phyloP scores from a whole-genome alignment of 2,329 filamentous ascomycete genomes.

The Xylariaceae sp. region DNA sequence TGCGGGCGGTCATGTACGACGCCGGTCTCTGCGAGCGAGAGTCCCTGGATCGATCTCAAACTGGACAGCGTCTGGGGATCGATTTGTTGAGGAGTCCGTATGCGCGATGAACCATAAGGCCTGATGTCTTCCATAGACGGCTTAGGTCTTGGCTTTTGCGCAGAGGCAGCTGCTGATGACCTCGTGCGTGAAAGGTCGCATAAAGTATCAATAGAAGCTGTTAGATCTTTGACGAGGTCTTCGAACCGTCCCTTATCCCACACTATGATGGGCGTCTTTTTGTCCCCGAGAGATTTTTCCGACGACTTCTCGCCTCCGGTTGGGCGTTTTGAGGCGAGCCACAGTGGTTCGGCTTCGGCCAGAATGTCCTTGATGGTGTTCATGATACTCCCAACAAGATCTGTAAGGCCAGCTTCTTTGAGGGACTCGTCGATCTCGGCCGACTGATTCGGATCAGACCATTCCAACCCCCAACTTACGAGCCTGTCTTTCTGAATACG shows the following conservation, averaged over 20 bases:
- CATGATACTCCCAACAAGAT: slow-evolving; percentile 75
- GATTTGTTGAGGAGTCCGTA: slow-evolving; percentile 59
- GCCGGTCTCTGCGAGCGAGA: slow-evolving; percentile 33
- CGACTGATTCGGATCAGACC: slow-evolving; percentile 68
- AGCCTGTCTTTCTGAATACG: slow-evolving; percentile 77
- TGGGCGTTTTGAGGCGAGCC: slow-evolving; percentile 54
- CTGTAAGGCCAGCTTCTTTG: slow-evolving; percentile 70
- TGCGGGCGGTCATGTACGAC: slow-evolving; percentile 32
- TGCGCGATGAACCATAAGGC: slow-evolving; percentile 56
- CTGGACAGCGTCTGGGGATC: slow-evolving; percentile 51
- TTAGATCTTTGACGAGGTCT: slow-evolving; percentile 70
- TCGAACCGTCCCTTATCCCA: slow-evolving; percentile 73
- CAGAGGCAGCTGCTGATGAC: slow-evolving; percentile 39
- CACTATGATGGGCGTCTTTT: slow-evolving; percentile 53
- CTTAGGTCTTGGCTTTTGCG: slow-evolving; percentile 35
- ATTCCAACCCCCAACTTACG: slow-evolving; percentile 76
- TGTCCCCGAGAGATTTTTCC: slow-evolving; percentile 40
- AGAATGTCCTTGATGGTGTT: slow-evolving; percentile 76
- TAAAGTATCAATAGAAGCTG: slow-evolving; percentile 72
- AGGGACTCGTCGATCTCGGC: slow-evolving; percentile 68
- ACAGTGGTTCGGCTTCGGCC: slow-evolving; percentile 70
- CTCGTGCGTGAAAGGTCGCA: slow-evolving; percentile 71
- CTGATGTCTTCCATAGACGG: slow-evolving; percentile 42
- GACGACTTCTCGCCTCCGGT: slow-evolving; percentile 36
- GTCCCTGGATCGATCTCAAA: slow-evolving; percentile 39